Evolutionary conservation across 768 basidiomycete species (phyloP).

Genomic region (Postia placenta): DNA sequence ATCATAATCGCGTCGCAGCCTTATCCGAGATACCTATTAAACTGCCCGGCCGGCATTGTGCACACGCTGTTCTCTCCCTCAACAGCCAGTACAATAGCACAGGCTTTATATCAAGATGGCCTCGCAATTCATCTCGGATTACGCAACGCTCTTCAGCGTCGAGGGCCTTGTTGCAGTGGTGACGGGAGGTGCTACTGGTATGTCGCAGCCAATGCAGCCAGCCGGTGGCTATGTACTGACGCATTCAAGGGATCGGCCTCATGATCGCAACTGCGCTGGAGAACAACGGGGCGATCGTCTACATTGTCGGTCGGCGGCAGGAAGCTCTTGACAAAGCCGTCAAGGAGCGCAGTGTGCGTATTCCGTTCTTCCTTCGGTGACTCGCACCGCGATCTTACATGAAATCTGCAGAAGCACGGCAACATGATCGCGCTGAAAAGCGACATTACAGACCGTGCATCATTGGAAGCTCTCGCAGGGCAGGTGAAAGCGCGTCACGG

Average conservation of each 20-base stretch:
- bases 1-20: no score
- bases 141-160: constrained; percentile 45
- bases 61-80: no score
- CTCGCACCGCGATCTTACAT: background rate
- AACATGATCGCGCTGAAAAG: constrained; percentile 63
- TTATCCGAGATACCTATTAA: no score
- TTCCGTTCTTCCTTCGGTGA: no score
- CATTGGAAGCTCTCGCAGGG: constrained; percentile 49
- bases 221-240: constrained; percentile 57
- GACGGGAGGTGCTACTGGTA: no score
- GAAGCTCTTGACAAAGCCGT: constrained; percentile 57
- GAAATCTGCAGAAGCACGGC: constrained; percentile 29
- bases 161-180: constrained; percentile 60
- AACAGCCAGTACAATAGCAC: no score
- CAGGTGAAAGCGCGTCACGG: constrained; percentile 54
- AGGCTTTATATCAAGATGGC: constrained; percentile 19
- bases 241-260: constrained; percentile 59
- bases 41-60: no score
- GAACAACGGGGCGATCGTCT: constrained; percentile 75
- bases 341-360: constrained; percentile 38
- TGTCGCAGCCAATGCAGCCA: constrained; percentile 71
- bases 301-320: constrained; percentile 67
- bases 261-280: constrained; percentile 78
- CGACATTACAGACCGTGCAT: constrained; percentile 58
- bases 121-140: constrained; percentile 9